A percentile compares a stretch with the other conserved stretches of the same genome.
Evolutionary conservation across 2,329 filamentous ascomycete genomes (phyloP).

Genomic region (Colletotrichum phormii): DNA sequence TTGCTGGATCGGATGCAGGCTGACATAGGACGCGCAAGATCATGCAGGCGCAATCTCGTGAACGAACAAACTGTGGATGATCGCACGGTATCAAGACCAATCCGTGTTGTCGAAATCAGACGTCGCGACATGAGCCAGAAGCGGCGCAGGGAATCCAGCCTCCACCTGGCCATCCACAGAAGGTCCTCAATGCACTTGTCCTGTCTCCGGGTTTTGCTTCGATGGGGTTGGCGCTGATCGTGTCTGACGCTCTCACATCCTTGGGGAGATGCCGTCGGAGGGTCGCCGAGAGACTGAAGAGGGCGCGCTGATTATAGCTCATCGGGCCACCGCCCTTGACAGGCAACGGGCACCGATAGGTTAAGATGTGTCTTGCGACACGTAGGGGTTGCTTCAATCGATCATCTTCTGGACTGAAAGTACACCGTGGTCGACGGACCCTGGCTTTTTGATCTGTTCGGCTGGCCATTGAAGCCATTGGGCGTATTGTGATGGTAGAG

Average conservation of each 20-base stretch:
- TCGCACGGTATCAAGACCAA: background rate
- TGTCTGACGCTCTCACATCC: background rate
- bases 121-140: background rate
- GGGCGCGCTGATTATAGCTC: background rate
- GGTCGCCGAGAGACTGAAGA: background rate
- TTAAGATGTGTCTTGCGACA: background rate
- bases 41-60: background rate
- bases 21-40: background rate
- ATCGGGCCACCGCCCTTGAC: background rate
- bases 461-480: conserved; percentile 24
- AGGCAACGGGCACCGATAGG: background rate
- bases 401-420: conserved; percentile 36
- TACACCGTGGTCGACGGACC: conserved; percentile 39
- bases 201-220: background rate
- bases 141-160: background rate
- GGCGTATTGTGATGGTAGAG: conserved; percentile 4
- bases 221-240: no score
- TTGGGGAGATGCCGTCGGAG: background rate
- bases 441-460: conserved; percentile 10
- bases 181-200: background rate
- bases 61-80: background rate
- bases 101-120: background rate
- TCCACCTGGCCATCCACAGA: no score
- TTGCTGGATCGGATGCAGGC: background rate
- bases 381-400: background rate